Conservation (phyloP, 495 filamentous ascomycete genomes). For the Paragyromitra xinjiangensis region DNA sequence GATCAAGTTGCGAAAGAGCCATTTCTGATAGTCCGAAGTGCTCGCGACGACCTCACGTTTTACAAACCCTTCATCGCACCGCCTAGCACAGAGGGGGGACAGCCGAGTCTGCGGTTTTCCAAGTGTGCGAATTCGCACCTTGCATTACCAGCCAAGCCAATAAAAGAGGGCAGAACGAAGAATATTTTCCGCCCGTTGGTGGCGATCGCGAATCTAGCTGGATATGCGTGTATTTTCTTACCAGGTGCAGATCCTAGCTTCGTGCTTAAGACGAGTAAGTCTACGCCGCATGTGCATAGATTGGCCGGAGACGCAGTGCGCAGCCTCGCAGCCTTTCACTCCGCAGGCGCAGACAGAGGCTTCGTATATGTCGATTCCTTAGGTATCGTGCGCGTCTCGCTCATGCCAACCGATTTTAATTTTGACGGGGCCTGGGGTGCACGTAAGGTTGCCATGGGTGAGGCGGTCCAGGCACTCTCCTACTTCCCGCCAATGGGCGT, state of each 20-base stretch:
- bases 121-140: conserved; percentile 74
- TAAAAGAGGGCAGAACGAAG: conserved; percentile 59
- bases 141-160: conserved; percentile 58
- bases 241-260: conserved; percentile 81
- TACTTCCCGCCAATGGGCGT: conserved; percentile 77
- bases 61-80: conserved; percentile 77
- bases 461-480: conserved; percentile 75
- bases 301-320: conserved; percentile 71
- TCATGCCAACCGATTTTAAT: conserved; percentile 69
- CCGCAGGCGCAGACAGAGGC: conserved; percentile 75
- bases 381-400: conserved; percentile 71
- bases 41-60: conserved; percentile 81
- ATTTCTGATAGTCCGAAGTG: conserved; percentile 81
- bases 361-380: conserved; percentile 80
- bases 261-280: conserved; percentile 78
- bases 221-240: conserved; percentile 81
- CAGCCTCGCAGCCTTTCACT: conserved; percentile 76
- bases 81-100: conserved; percentile 17
- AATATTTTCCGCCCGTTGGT: conserved; percentile 66
- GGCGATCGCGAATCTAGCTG: conserved; percentile 71
- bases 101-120: conserved; percentile 71
- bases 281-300: conserved; percentile 74
- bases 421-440: conserved; percentile 77
- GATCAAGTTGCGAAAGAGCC: conserved; percentile 74
- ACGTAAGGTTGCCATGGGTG: conserved; percentile 71